Conservation (phyloP, 352 stramenopile genomes). For the Pythium oligandrum region DNA sequence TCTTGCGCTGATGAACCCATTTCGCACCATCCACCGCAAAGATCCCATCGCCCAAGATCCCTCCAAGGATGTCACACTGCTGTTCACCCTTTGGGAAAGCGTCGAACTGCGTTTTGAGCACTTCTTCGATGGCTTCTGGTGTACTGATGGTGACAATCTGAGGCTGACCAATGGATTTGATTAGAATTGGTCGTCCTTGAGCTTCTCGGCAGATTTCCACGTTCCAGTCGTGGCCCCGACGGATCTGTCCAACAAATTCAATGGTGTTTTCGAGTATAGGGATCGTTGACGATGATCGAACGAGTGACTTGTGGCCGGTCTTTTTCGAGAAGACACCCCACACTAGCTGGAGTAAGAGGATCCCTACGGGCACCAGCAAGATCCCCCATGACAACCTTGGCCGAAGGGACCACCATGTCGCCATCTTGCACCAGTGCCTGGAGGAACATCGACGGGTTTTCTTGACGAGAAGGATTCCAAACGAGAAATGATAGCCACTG, state of each 20-base stretch:
- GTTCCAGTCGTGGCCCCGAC: conserved; percentile 55
- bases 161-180: conserved; percentile 32
- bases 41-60: conserved; percentile 68
- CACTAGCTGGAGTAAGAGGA: too few species aligned
- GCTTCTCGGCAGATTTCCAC: conserved; percentile 31
- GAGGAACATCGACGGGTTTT: too few species aligned
- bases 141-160: conserved; percentile 29
- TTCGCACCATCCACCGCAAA: conserved; percentile 46
- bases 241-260: conserved; percentile 21
- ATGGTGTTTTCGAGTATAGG: too few species aligned
- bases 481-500: too few species aligned
- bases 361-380: too few species aligned
- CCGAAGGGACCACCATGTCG: neutral
- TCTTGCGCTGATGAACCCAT: conserved; percentile 72
- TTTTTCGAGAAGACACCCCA: too few species aligned
- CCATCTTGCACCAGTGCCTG: too few species aligned
- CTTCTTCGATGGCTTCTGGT: conserved; percentile 30
- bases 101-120: conserved; percentile 50
- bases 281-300: too few species aligned
- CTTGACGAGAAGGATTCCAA: too few species aligned
- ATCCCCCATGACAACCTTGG: neutral
- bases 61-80: conserved; percentile 21
- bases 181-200: conserved; percentile 34
- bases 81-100: conserved; percentile 39
- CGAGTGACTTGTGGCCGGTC: too few species aligned